phyloP scores from a whole-genome alignment of 2,329 filamentous ascomycete species.

The Teratosphaeria viscida region DNA sequence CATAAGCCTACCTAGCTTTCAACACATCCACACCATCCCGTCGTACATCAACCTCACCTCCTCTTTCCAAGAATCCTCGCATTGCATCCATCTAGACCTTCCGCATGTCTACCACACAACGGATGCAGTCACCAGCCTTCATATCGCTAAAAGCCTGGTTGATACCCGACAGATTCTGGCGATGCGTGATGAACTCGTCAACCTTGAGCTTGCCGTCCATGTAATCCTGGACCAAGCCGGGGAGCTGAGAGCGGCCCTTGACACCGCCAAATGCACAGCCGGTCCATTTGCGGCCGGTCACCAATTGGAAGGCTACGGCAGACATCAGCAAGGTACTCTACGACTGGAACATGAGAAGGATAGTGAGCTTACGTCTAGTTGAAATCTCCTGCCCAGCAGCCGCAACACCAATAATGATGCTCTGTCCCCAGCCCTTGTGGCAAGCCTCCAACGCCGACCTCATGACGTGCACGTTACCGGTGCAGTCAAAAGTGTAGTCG shows the following conservation, averaged over 20 bases:
- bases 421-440: conserved; percentile 99
- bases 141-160: conserved; percentile 87
- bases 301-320: conserved; percentile 80
- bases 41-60: neutral
- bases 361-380: conserved; percentile 67
- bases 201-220: conserved; percentile 85
- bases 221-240: conserved; percentile 80
- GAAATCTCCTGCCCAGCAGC: conserved; percentile 92
- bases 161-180: conserved; percentile 70
- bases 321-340: neutral
- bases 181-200: conserved; percentile 98
- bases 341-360: neutral
- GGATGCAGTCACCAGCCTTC: conserved; percentile 95
- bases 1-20: neutral
- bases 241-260: conserved; percentile 91
- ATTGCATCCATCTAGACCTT: conserved; percentile 7
- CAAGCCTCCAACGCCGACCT: conserved; percentile 89
- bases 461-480: conserved; percentile 94
- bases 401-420: conserved; percentile 94
- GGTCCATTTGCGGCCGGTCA: conserved; percentile 95
- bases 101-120: conserved; percentile 70
- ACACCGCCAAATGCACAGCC: conserved; percentile 96
- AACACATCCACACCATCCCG: neutral
- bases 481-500: conserved; percentile 99
- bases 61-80: too few species aligned